Base-by-base conservation (phyloP, 1,284 basidiomycete species). In the Trichosporon ovoides region DNA sequence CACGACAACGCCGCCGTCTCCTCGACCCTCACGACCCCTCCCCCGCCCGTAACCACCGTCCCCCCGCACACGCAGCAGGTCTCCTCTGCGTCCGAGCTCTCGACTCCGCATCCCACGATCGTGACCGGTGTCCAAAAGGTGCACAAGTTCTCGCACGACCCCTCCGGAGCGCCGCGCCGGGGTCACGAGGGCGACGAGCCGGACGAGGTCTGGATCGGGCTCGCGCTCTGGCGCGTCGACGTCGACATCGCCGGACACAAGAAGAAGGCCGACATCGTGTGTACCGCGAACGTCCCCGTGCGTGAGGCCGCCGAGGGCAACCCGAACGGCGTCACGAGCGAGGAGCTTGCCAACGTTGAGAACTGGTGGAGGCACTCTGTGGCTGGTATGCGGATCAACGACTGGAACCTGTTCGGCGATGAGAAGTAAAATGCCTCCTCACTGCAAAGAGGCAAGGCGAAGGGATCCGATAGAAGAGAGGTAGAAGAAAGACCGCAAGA, bases 1-100 rank as follows among this genome's bases (percentile, higher is more conserved):
- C 86, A 97, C 71, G 95, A 98, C 79, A 98, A 97, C 72, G 81
- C 83, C 28, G 90, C 95, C 1, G 69, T 77, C 48, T 79, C 80
- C 12, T 76, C 81, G 12, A 71, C 75, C 9, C 80, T 89, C 18
- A 55, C 72, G 70, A 57, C 61, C 51, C 56, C 70, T 24, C 38
- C 60, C 53, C 72, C 70, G 20, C 53, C 57, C 33, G 62, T 34
- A 49, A 64, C 57, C 20, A 63, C 52, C 24, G 61, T 55, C 2
- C 40, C 54, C 52, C 58, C 53, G 11, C 19, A 37, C 63, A 43
- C 55, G 14, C 50, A 53, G 46, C 20, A 11, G 12, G 53, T 49
- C 6, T 7, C 38, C 14, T 54, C 58, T 1, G 22, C 49, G 24
- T 57, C 58, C 16, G 63, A 37, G 51, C 60, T 60, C 20, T 12